Evolutionary conservation across 768 basidiomycete genomes (phyloP).

Genomic region (Serpula lacrymans): DNA sequence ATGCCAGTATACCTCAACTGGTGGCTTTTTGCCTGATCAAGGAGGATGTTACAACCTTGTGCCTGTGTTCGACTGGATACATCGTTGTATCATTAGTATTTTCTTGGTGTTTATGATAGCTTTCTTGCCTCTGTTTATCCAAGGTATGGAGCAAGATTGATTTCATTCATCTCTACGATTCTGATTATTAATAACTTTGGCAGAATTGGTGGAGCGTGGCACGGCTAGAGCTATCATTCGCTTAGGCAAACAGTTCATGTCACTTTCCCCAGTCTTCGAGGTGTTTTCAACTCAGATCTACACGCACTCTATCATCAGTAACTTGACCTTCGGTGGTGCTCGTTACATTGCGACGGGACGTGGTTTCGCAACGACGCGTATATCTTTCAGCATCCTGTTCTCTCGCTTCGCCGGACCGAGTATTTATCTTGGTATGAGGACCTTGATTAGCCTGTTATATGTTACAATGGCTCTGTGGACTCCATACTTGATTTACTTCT

Average conservation of each 20-base stretch:
- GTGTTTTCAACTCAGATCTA: slow-evolving; percentile 98
- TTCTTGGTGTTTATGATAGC: slow-evolving; percentile 98
- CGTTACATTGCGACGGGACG: slow-evolving; percentile 98
- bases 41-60: slow-evolving; percentile 91
- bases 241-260: slow-evolving; percentile 90
- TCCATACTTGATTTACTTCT: slow-evolving; percentile 94
- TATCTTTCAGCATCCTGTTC: slow-evolving; percentile 92
- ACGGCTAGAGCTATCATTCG: slow-evolving; percentile 89
- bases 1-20: slow-evolving; percentile 73
- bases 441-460: slow-evolving; percentile 88
- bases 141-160: slow-evolving; percentile 80
- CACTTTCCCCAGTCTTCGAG: slow-evolving; percentile 93
- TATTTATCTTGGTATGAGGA: slow-evolving; percentile 96
- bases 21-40: slow-evolving; percentile 73
- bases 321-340: slow-evolving; percentile 96
- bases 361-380: slow-evolving; percentile 95
- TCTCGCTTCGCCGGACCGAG: slow-evolving; percentile 98
- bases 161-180: not conserved
- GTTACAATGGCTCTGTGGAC: slow-evolving; percentile 92
- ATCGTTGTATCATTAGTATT: slow-evolving; percentile 94
- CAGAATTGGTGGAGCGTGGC: slow-evolving; percentile 94
- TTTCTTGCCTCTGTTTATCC: slow-evolving; percentile 91
- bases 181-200: slow-evolving; percentile 14
- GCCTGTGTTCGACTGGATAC: slow-evolving; percentile 94
- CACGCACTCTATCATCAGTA: slow-evolving; percentile 95